phyloP scores from a whole-genome alignment of 306 rosid species.

The Fragaria iinumae region DNA sequence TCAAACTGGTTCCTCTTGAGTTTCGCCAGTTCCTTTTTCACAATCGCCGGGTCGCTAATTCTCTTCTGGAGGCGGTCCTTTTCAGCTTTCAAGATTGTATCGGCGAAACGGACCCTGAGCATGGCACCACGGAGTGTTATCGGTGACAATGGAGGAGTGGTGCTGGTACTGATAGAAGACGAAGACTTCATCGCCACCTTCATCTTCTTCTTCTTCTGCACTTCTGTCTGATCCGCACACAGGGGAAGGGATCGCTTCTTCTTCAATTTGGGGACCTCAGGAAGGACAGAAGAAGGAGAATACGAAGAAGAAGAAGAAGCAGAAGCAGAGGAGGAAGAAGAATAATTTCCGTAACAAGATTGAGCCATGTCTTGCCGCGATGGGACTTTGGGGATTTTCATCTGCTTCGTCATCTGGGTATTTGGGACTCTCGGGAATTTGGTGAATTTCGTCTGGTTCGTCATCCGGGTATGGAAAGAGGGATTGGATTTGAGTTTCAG shows the following conservation, averaged over 20 bases:
- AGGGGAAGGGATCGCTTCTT: neutral
- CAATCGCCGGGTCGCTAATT: neutral
- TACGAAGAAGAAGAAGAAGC: neutral
- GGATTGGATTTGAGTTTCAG: too few relatives aligned
- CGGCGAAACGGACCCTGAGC: neutral
- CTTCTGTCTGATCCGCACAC: neutral
- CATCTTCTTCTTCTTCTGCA: neutral
- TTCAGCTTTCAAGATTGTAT: neutral
- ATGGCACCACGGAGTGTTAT: neutral
- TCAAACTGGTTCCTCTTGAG: neutral
- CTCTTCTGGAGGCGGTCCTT: neutral
- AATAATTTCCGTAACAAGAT: too few relatives aligned
- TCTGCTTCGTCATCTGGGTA: neutral
- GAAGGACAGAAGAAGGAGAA: neutral
- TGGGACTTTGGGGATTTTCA: neutral
- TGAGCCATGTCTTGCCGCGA: neutral
- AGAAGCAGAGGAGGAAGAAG: neutral
- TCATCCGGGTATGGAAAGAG: too few relatives aligned
- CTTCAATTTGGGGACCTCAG: neutral
- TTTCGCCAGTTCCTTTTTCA: neutral
- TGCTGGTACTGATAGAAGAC: neutral
- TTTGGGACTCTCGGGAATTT: too few relatives aligned
- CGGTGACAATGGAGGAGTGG: neutral
- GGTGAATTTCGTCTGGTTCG: too few relatives aligned
- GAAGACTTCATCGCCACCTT: neutral